These are phyloP conservation scores for Piloderma croceum DNA, from an alignment of 768 basidiomycete species.

Conservation along the genomic window DNA sequence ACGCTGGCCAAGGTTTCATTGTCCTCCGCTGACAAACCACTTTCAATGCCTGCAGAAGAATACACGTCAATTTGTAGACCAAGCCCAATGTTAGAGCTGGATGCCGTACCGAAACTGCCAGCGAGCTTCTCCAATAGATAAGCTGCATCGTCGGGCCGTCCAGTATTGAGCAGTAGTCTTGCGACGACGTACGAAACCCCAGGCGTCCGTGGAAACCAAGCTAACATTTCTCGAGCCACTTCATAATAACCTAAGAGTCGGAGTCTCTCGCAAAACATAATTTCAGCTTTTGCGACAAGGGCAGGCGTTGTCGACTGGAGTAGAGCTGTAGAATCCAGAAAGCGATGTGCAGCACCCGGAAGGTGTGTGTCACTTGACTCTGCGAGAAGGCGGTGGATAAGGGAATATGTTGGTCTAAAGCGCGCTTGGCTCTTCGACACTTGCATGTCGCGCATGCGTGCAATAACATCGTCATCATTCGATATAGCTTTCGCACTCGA, in stretches of 20 bases:
- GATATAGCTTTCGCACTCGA: slow-evolving; percentile 21
- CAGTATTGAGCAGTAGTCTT: slow-evolving; percentile 57
- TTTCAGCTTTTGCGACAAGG: slow-evolving; percentile 61
- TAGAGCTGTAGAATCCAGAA: slow-evolving; percentile 61
- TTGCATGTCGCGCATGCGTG: slow-evolving; percentile 69
- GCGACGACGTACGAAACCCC: slow-evolving; percentile 71
- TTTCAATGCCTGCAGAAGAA: slow-evolving; percentile 38
- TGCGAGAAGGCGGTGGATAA: slow-evolving; percentile 57
- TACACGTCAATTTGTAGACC: slow-evolving; percentile 1
- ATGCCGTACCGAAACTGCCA: slow-evolving; percentile 62
- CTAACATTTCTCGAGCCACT: slow-evolving; percentile 57
- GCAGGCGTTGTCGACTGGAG: slow-evolving; percentile 66
- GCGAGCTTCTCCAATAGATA: slow-evolving; percentile 68
- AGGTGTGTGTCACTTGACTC: slow-evolving; percentile 46
- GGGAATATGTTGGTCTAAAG: slow-evolving; percentile 50
- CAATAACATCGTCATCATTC: slow-evolving; percentile 49
- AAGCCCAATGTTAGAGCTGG: neutral
- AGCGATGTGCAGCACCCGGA: slow-evolving; percentile 60
- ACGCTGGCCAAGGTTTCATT: slow-evolving; percentile 54
- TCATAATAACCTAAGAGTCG: slow-evolving; percentile 57
- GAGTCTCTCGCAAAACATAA: slow-evolving; percentile 66
- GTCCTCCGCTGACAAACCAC: slow-evolving; percentile 53
- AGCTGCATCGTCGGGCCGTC: slow-evolving; percentile 70
- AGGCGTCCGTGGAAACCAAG: slow-evolving; percentile 76
- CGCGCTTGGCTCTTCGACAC: slow-evolving; percentile 48